Evolutionary conservation across 1,284 basidiomycete genomes (phyloP), one percentile per base, ranked within the genome.

Genomic region (Tetrapyrgos nigripes): DNA sequence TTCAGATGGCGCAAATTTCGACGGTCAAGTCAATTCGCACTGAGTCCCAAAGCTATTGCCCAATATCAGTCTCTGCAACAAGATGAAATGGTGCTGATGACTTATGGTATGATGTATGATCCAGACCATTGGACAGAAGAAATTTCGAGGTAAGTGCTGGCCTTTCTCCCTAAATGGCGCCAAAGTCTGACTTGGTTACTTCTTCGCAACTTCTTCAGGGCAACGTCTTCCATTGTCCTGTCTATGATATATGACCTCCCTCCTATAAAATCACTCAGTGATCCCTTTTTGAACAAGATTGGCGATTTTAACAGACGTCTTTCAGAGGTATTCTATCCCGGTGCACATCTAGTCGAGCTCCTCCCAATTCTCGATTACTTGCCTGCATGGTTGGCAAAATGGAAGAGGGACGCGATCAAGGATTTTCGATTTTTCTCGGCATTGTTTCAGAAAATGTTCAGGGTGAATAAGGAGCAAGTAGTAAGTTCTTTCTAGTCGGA

Each of bases 1-100:
- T n/a, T 10, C 37, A 56, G 55, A 31, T 56, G 55, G 55, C 55
- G 49, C 13, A 43, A 17, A 10, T 44, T 56, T 47, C 55, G 55
- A 19, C 55, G 55, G 14, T 47, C 55, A 40, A 43, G 55, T 26
- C 55, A 56, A 43, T 23, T 49, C 5, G 55, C 49, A 23, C 40
- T 56, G 1, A 56, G 50, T n/a, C 46, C 35, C n/a, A 21, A 49
- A 28, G 23, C 29, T 17, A 50, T 37, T 21, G 26, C n/a, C 26
- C 48, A 56, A 23, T 56, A 56, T 28, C 48, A 50, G 8, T 49
- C 55, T 19, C 37, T 29, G 1, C 47, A 56, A 40, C 27, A 31
- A 33, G 48, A 56, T 21, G 55, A 56, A 50, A 49, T 49, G 13
- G 29, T 56, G 4, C 19, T 50, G 19, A 35, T 56, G 17, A 23